Evolutionary conservation across 805 yeast genomes (phyloP), one percentile per base, ranked within the genome.

Genomic region (Candida sakaeoensis): DNA sequence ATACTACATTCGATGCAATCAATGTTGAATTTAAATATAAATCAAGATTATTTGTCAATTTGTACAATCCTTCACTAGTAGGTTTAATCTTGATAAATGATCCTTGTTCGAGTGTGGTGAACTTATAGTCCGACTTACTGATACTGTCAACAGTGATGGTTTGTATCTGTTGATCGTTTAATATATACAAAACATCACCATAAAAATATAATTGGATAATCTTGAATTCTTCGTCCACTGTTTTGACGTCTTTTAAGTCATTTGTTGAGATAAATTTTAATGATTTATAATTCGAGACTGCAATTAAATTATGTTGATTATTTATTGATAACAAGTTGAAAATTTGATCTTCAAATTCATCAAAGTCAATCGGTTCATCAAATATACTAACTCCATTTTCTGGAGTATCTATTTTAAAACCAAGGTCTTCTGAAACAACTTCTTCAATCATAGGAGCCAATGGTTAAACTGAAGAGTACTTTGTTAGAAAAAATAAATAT

Each of bases 401-500:
- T 2, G 46, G 44, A 5, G 60, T 46, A 19, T 54, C 52, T 19
- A 63, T 47, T 31, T 58, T 57, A 54, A 67, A 68, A 15, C 71
- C 72, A 27, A 65, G 54, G 42, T 61, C 63, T 46, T 68, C 70
- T 2, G 71, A 61, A 5, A 42, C 15, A 12, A 38, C n/a, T 22
- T 42, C 45, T 8, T 42, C 42, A 28, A 40, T 40, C 39, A 36
- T 36, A n/a, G n/a, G n/a, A n/a, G n/a, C n/a, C n/a, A n/a, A n/a
- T n/a, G n/a, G n/a, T n/a, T n/a, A n/a, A n/a, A n/a, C n/a, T n/a
- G n/a, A n/a, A n/a, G n/a, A n/a, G n/a, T n/a, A n/a, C n/a, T n/a
- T n/a, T n/a, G n/a, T n/a, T n/a, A n/a, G n/a, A n/a, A n/a, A n/a
- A n/a, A n/a, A n/a, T n/a, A 32, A 23, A 23, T 23, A 23, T 8